These are phyloP conservation scores for Hamamelis virginiana DNA, from an alignment of 164 flowering plant species.

Conservation along the genomic window DNA sequence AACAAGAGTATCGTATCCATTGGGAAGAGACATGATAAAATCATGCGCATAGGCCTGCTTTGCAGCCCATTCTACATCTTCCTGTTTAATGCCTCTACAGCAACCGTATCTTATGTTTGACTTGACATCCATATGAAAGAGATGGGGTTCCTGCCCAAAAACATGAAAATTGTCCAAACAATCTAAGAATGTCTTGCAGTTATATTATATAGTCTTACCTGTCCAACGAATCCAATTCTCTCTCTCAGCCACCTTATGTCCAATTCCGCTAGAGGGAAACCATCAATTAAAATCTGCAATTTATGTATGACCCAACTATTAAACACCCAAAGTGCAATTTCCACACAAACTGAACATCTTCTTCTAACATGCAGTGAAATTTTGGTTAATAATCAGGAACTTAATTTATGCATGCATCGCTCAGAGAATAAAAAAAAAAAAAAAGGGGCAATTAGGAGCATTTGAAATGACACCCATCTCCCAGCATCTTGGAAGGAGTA, in stretches of 20 bases:
- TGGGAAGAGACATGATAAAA: constrained; percentile 65
- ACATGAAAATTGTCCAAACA: neutral
- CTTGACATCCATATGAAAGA: constrained; percentile 28
- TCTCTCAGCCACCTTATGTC: constrained; percentile 32
- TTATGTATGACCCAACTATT: neutral
- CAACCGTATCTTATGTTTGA: constrained; percentile 35
- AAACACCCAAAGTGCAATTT: neutral
- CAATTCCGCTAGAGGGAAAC: constrained; percentile 25
- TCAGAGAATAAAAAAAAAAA: no score
- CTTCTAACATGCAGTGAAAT: no score
- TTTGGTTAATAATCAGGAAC: no score
- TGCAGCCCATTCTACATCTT: constrained; percentile 69
- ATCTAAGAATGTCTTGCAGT: neutral
- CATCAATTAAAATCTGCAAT: constrained; percentile 31
- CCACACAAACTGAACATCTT: no score
- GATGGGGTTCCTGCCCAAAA: constrained; percentile 30
- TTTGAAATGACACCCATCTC: no score
- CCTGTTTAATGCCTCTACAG: constrained; percentile 18
- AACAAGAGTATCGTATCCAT: constrained; percentile 73
- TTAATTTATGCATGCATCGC: no score
- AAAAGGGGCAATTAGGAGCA: no score
- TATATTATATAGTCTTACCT: constrained; percentile 18
- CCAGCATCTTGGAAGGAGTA: no score
- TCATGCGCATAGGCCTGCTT: constrained; percentile 81
- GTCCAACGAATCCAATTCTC: constrained; percentile 32